Conservation (phyloP, 2,329 filamentous ascomycete species). For the Fusarium chuoi region DNA sequence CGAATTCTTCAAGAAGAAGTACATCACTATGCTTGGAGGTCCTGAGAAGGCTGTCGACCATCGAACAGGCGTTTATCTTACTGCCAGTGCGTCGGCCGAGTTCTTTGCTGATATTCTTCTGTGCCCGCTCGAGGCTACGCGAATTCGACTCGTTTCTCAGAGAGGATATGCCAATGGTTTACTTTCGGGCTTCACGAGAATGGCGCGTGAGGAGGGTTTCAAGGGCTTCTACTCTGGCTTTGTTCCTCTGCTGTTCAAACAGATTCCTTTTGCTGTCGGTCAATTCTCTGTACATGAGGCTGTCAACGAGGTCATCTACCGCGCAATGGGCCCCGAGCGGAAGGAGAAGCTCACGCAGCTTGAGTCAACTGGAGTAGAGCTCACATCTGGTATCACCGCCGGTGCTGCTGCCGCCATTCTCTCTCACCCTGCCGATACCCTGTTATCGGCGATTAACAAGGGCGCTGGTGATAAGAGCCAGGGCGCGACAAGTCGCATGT, state of each 20-base stretch:
- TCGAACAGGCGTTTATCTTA: constrained; percentile 75
- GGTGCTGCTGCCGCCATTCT: constrained; percentile 90
- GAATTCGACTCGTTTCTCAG: constrained; percentile 81
- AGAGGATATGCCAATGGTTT: constrained; percentile 80
- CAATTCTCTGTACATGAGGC: constrained; percentile 97
- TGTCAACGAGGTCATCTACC: constrained; percentile 80
- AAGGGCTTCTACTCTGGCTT: constrained; percentile 92
- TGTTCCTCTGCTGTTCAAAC: constrained; percentile 85
- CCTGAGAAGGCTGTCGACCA: constrained; percentile 56
- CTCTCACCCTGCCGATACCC: constrained; percentile 85
- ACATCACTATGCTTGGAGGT: constrained; percentile 74
- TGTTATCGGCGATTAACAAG: constrained; percentile 67
- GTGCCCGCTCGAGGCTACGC: constrained; percentile 89
- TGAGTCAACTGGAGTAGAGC: constrained; percentile 83
- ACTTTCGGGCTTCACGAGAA: constrained; percentile 76
- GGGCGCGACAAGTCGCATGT: constrained; percentile 61
- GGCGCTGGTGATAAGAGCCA: constrained; percentile 61
- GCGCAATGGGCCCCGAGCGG: constrained; percentile 69
- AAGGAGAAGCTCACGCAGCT: constrained; percentile 76
- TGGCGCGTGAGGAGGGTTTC: constrained; percentile 79
- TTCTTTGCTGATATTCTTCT: constrained; percentile 83
- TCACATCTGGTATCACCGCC: constrained; percentile 85
- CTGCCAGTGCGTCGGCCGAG: constrained; percentile 74
- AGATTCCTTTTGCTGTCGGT: constrained; percentile 92
- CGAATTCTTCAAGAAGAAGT: constrained; percentile 93